Evolutionary conservation across 495 filamentous ascomycete species (phyloP).

Genomic region (Neurospora sp.): DNA sequence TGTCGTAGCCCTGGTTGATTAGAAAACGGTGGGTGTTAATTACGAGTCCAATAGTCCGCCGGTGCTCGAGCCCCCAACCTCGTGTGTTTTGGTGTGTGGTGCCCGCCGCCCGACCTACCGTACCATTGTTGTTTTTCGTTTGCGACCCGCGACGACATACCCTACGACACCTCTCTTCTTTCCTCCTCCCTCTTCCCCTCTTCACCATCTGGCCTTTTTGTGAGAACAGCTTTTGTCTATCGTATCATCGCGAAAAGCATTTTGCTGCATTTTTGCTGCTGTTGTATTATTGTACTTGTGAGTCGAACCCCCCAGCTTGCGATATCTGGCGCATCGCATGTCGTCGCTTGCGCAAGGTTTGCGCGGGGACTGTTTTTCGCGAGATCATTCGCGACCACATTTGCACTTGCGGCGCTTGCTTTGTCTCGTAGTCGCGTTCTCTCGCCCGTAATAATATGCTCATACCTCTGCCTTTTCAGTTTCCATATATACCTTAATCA

Average conservation of each 20-base stretch:
- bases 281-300: neutral
- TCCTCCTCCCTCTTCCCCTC: neutral
- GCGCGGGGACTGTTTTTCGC: neutral
- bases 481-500: neutral
- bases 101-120: neutral
- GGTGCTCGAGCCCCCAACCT: neutral
- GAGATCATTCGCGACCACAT: neutral
- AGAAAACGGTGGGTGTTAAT: neutral
- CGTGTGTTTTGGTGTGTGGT: neutral
- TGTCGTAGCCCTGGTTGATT: neutral
- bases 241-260: neutral
- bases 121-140: constrained; percentile 1
- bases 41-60: neutral
- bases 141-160: neutral
- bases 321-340: neutral
- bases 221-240: neutral
- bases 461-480: neutral
- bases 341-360: neutral
- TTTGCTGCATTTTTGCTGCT: neutral
- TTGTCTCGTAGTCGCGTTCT: neutral
- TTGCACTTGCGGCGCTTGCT: neutral
- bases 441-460: neutral
- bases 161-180: neutral
- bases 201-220: neutral
- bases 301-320: neutral